Evolutionary conservation across 2,329 filamentous ascomycete genomes (phyloP).

Genomic region (Hypoxylon sp.): DNA sequence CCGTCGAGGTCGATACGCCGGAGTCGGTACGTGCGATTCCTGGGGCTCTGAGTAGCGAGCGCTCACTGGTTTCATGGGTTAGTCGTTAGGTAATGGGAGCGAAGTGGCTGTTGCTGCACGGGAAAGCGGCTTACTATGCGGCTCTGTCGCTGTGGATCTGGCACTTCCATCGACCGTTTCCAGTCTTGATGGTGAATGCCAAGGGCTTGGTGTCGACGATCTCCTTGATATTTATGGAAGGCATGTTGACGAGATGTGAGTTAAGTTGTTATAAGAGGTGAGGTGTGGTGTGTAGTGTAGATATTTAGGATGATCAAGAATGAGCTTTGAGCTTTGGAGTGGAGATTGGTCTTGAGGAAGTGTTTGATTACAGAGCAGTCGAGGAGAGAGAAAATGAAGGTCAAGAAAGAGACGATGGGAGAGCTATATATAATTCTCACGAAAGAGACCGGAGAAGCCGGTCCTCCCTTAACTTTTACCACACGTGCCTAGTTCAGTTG

Average conservation of each 20-base stretch:
- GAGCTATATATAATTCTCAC: slow-evolving; percentile 38
- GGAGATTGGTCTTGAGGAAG: slow-evolving; percentile 35
- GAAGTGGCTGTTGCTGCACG: neutral
- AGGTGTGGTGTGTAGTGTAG: slow-evolving; percentile 3
- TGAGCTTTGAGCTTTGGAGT: slow-evolving; percentile 11
- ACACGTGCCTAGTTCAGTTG: slow-evolving; percentile 14
- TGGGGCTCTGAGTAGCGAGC: slow-evolving; percentile 19
- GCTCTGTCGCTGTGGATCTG: slow-evolving; percentile 51
- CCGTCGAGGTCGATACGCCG: slow-evolving; percentile 47
- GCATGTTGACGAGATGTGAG: slow-evolving; percentile 46
- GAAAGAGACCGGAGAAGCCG: slow-evolving; percentile 33
- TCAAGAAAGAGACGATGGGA: slow-evolving; percentile 22
- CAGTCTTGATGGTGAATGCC: slow-evolving; percentile 52
- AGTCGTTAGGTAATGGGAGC: slow-evolving; percentile 18
- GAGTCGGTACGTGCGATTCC: slow-evolving; percentile 49
- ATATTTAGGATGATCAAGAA: slow-evolving; percentile 7
- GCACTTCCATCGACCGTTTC: slow-evolving; percentile 51
- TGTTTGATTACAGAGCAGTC: slow-evolving; percentile 23
- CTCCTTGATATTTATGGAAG: slow-evolving; percentile 48
- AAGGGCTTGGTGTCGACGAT: slow-evolving; percentile 50
- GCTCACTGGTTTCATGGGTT: slow-evolving; percentile 44
- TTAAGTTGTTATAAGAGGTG: slow-evolving; percentile 2
- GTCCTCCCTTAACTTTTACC: slow-evolving; percentile 2
- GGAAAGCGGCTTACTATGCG: slow-evolving; percentile 48
- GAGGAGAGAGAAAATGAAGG: slow-evolving; percentile 11